Percentiles rank a stretch among this genome's conserved stretches.
Conservation (phyloP, 345 rosid species). For the Dovyalis caffra region DNA sequence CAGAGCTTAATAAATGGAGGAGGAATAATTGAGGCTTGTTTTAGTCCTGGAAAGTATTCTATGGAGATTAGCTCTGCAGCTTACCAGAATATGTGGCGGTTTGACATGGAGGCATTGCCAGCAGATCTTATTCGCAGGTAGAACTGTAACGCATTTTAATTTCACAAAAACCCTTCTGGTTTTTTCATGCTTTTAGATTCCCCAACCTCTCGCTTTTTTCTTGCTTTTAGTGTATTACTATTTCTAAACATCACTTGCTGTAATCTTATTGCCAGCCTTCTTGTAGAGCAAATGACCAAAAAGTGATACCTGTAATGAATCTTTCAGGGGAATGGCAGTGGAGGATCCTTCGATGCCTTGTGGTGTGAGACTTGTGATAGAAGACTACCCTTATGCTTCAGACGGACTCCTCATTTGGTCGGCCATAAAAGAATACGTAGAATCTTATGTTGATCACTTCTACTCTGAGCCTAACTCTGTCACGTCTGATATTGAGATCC, state of each 20-base stretch:
- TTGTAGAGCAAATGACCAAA: background rate
- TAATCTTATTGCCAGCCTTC: background rate
- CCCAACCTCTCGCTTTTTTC: background rate
- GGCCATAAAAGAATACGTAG: slow-evolving; percentile 68
- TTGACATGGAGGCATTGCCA: slow-evolving; percentile 93
- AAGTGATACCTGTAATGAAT: background rate
- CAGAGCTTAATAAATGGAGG: slow-evolving; percentile 90
- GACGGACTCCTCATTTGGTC: slow-evolving; percentile 92
- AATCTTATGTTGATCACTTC: slow-evolving; percentile 73
- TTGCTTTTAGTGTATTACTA: background rate
- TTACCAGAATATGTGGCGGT: slow-evolving; percentile 72
- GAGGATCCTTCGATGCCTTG: slow-evolving; percentile 73
- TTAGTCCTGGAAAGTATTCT: slow-evolving; percentile 70
- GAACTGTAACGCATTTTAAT: background rate
- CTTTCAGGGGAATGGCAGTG: slow-evolving; percentile 85
- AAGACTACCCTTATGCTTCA: slow-evolving; percentile 92
- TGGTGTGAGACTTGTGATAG: slow-evolving; percentile 74
- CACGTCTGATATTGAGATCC: slow-evolving; percentile 72
- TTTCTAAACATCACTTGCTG: background rate
- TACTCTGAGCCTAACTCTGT: slow-evolving; percentile 58
- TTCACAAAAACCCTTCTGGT: background rate
- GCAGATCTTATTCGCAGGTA: slow-evolving; percentile 91
- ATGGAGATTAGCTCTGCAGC: slow-evolving; percentile 97
- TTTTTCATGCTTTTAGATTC: background rate
- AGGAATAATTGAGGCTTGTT: slow-evolving; percentile 84